These are phyloP conservation scores for Pyrenula aspistea DNA, from an alignment of 495 filamentous ascomycete genomes.

Conservation along the genomic window DNA sequence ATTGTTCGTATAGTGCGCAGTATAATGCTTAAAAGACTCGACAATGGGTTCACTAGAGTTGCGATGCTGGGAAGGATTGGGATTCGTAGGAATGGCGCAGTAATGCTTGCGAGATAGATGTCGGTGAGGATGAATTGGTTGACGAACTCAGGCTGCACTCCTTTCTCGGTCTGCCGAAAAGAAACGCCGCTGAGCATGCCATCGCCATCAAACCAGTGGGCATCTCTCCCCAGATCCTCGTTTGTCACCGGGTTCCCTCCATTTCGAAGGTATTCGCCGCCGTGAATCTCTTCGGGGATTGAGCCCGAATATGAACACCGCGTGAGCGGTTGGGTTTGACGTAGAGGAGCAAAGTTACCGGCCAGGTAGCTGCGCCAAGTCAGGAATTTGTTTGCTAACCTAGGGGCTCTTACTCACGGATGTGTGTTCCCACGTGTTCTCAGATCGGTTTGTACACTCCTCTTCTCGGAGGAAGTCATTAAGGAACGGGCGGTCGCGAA, in stretches of 20 bases:
- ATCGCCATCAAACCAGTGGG: conserved; percentile 63
- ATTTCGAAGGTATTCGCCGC: conserved; percentile 58
- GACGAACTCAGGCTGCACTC: conserved; percentile 43
- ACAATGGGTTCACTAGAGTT: conserved; percentile 40
- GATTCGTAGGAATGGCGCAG: conserved; percentile 21
- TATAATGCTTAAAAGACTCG: conserved; percentile 27
- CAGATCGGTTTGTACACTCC: background rate
- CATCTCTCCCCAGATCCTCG: conserved; percentile 37
- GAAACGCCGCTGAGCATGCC: conserved; percentile 56
- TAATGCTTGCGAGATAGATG: conserved; percentile 37
- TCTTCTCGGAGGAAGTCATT: background rate
- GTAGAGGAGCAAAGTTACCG: conserved; percentile 55
- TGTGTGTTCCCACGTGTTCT: background rate
- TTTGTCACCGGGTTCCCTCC: conserved; percentile 55
- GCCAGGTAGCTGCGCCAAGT: conserved; percentile 25
- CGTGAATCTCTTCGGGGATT: conserved; percentile 46
- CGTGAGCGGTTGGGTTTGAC: conserved; percentile 30
- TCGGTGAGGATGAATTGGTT: conserved; percentile 57
- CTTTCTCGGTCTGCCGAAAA: conserved; percentile 27
- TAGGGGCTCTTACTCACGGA: background rate
- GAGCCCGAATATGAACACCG: conserved; percentile 37
- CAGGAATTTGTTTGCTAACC: background rate
- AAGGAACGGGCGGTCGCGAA: background rate
- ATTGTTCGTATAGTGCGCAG: conserved; percentile 36
- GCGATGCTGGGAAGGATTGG: conserved; percentile 51